phyloP scores from a whole-genome alignment of 352 stramenopile species.

The Globisporangium cylindrosporum region DNA sequence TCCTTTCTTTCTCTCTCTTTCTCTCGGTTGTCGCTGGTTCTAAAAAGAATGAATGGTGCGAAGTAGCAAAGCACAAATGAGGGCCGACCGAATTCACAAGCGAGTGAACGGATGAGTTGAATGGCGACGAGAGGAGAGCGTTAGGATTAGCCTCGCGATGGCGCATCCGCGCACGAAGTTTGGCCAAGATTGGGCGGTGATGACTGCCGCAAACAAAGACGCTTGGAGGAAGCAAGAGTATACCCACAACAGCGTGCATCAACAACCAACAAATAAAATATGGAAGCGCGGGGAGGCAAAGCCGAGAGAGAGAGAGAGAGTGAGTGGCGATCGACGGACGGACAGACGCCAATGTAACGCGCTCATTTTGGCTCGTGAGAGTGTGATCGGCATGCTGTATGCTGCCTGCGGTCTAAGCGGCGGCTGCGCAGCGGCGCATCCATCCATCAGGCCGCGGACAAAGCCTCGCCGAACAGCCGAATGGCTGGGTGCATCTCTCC shows the following conservation, averaged over 20 bases:
- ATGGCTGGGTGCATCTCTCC: neutral
- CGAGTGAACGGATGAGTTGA: neutral
- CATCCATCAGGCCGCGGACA: slow-evolving; percentile 1
- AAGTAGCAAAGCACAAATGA: neutral
- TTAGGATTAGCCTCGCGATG: neutral
- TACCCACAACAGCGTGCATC: neutral
- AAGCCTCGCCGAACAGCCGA: neutral
- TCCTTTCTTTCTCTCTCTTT: neutral
- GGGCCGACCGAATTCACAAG: neutral
- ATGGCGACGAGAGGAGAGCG: neutral
- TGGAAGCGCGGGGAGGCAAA: neutral
- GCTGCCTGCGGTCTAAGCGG: neutral
- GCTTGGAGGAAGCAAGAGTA: neutral
- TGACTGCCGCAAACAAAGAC: neutral
- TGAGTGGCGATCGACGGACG: neutral
- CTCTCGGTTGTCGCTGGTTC: neutral
- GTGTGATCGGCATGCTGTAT: neutral
- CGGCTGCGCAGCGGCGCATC: slow-evolving; percentile 1
- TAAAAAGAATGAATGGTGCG: neutral
- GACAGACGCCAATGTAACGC: neutral
- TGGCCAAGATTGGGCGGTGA: neutral
- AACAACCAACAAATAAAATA: neutral
- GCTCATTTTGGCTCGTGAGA: neutral
- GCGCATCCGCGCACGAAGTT: neutral
- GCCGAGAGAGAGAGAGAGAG: too few species aligned